Percentiles rank a stretch among this genome's conserved stretches.
Conservation (phyloP, 2,329 filamentous ascomycete species). For the Periconia sp. region DNA sequence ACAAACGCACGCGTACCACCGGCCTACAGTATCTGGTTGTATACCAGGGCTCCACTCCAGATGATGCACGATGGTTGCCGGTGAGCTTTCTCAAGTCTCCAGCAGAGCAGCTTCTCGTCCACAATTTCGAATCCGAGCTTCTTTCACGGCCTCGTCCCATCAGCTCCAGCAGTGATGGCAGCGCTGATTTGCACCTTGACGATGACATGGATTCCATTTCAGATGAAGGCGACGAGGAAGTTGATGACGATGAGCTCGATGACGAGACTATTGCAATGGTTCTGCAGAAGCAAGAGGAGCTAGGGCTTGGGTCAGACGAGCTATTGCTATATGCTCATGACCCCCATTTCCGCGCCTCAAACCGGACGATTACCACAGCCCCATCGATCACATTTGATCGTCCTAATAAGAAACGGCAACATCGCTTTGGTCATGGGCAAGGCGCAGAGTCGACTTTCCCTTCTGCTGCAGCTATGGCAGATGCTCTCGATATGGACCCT, state of each 20-base stretch:
- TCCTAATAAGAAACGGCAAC: constrained; percentile 31
- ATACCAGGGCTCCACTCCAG: constrained; percentile 50
- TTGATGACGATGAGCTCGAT: constrained; percentile 52
- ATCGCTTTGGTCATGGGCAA: constrained; percentile 20
- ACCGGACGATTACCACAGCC: constrained; percentile 9
- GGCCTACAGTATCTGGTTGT: constrained; percentile 61
- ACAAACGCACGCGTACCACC: constrained; percentile 51
- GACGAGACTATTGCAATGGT: constrained; percentile 69
- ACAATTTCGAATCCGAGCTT: constrained; percentile 28
- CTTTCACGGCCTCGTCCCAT: not conserved
- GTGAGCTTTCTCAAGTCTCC: constrained; percentile 27
- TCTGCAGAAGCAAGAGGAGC: constrained; percentile 66
- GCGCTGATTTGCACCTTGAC: constrained; percentile 26
- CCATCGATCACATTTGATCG: constrained; percentile 26
- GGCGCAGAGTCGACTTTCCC: constrained; percentile 51
- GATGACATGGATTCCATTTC: constrained; percentile 48
- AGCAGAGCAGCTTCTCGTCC: constrained; percentile 33
- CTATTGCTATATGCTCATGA: constrained; percentile 62
- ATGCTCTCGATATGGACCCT: constrained; percentile 63
- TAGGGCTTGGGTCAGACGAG: constrained; percentile 67
- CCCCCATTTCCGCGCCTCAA: constrained; percentile 46
- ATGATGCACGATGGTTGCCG: constrained; percentile 59
- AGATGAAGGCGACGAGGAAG: constrained; percentile 48
- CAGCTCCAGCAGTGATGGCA: constrained; percentile 28
- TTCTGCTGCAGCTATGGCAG: constrained; percentile 62